Percentiles rank a stretch among this genome's conserved stretches.
phyloP scores from a whole-genome alignment of 176 grass and related monocot species.

The Musa acuminata region DNA sequence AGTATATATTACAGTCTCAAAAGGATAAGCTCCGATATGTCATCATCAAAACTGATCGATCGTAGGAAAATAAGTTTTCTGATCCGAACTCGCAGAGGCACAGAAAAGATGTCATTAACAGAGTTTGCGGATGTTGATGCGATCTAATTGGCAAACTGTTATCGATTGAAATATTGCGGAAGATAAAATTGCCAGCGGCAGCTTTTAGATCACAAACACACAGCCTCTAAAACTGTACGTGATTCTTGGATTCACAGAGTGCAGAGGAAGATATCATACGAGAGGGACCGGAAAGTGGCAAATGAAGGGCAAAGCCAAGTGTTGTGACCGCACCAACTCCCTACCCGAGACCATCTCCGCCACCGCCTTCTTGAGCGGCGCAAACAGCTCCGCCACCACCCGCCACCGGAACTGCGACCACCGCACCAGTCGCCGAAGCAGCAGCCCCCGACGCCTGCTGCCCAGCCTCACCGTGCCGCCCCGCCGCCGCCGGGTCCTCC shows the following conservation, averaged over 20 bases:
- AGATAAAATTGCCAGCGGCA: no score
- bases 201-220: no score
- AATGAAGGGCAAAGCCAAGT: slow-evolving; percentile 11
- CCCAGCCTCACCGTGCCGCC: slow-evolving; percentile 2
- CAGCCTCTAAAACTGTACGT: no score
- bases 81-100: no score
- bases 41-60: no score
- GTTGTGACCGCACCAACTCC: neutral
- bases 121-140: no score
- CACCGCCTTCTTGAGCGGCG: slow-evolving; percentile 6
- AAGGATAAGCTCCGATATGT: no score
- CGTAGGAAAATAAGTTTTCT: no score
- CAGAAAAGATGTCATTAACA: no score
- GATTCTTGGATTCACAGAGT: neutral
- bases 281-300: slow-evolving; percentile 4
- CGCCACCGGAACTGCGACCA: slow-evolving; percentile 8
- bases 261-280: neutral
- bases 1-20: no score
- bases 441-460: neutral
- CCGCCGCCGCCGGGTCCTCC: neutral
- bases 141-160: no score
- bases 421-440: neutral
- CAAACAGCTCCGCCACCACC: slow-evolving; percentile 2
- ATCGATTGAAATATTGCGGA: no score
- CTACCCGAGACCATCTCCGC: neutral